phyloP scores from a whole-genome alignment of 495 filamentous ascomycete genomes.

The Podospora tetraspora region DNA sequence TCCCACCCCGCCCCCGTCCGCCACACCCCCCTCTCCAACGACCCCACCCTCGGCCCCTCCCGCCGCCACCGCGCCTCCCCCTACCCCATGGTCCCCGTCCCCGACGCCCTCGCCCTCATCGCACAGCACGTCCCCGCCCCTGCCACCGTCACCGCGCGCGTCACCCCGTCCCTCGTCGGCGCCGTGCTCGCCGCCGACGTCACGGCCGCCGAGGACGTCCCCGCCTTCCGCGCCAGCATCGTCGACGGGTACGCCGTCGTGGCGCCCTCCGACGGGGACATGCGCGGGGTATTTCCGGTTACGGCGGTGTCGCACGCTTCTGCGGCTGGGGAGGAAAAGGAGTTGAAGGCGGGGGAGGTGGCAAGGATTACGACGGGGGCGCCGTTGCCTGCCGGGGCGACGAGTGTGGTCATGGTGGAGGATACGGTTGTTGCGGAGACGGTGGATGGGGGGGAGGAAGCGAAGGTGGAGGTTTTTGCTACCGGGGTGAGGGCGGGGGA shows the following conservation, averaged over 20 bases:
- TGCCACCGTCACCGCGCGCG: slow-evolving; percentile 48
- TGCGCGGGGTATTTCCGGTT: slow-evolving; percentile 79
- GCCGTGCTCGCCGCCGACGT: slow-evolving; percentile 79
- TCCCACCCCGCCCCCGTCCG: slow-evolving; percentile 62
- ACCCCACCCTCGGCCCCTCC: slow-evolving; percentile 72
- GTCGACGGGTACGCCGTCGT: slow-evolving; percentile 93
- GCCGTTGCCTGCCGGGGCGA: slow-evolving; percentile 81
- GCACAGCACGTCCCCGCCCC: slow-evolving; percentile 60
- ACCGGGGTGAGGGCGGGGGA: slow-evolving; percentile 69
- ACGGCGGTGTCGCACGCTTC: slow-evolving; percentile 75
- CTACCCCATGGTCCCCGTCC: slow-evolving; percentile 85
- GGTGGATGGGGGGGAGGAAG: slow-evolving; percentile 86
- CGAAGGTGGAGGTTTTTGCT: slow-evolving; percentile 76
- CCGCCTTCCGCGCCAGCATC: slow-evolving; percentile 90
- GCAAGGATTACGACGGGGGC: slow-evolving; percentile 92
- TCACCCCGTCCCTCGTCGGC: slow-evolving; percentile 61
- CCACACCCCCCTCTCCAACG: slow-evolving; percentile 75
- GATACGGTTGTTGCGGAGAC: slow-evolving; percentile 70
- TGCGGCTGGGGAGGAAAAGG: slow-evolving; percentile 37
- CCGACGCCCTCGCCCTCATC: slow-evolving; percentile 72
- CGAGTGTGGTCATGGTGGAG: slow-evolving; percentile 95
- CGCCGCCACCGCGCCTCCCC: slow-evolving; percentile 76
- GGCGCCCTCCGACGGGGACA: slow-evolving; percentile 52
- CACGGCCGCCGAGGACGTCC: slow-evolving; percentile 71
- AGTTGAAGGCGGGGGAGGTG: slow-evolving; percentile 66